Percentiles rank a stretch among this genome's conserved stretches.
Evolutionary conservation across 139 green algal genomes (phyloP).

Genomic region (Tetradesmus obliquus): DNA sequence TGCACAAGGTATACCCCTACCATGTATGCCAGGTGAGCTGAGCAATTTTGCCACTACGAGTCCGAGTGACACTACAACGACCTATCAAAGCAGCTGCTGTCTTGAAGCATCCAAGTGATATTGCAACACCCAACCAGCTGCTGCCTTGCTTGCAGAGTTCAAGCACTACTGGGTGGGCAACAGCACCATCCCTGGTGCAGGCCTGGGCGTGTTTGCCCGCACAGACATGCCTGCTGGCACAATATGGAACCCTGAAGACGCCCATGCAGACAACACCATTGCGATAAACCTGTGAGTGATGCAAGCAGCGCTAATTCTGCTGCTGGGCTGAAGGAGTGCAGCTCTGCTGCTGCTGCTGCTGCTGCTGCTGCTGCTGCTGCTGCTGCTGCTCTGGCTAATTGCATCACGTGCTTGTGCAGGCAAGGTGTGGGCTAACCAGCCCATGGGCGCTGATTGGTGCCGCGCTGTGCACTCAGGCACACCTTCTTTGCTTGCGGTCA

Average conservation of each 20-base stretch:
- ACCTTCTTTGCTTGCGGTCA: no score
- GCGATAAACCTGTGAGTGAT: background rate
- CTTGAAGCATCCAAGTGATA: no score
- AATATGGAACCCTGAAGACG: background rate
- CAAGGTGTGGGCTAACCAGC: no score
- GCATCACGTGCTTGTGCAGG: no score
- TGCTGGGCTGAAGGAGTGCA: background rate
- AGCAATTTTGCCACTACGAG: no score
- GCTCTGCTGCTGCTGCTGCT: background rate
- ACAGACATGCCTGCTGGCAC: slow-evolving; percentile 2
- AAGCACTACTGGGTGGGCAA: slow-evolving; percentile 19
- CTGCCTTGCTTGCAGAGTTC: background rate
- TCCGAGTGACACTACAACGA: no score
- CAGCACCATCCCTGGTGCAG: slow-evolving; percentile 16
- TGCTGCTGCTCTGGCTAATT: background rate
- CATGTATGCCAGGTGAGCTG: background rate
- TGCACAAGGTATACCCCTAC: background rate
- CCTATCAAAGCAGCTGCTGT: no score
- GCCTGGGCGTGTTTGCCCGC: slow-evolving; percentile 9
- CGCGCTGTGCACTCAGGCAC: no score
- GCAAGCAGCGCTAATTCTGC: background rate
- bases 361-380: no score
- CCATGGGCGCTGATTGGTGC: no score
- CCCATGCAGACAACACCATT: background rate
- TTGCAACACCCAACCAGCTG: background rate